Conservation (phyloP, 306 rosid species). For the Trifolium fragiferum region DNA sequence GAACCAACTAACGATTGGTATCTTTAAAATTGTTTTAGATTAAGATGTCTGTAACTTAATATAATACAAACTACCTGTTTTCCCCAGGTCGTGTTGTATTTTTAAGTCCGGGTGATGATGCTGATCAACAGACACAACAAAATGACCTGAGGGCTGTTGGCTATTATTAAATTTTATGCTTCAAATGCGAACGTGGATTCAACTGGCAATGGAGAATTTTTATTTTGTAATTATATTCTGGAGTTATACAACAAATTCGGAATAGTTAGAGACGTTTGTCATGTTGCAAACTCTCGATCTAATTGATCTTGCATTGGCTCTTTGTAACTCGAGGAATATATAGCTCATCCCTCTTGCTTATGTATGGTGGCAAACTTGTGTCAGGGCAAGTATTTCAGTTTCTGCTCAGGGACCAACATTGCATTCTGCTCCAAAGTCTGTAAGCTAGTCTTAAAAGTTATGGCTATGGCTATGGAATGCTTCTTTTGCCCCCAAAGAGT, state of each 20-base stretch:
- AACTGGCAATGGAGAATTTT: neutral
- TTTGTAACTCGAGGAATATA: constrained; percentile 5
- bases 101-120: constrained; percentile 60
- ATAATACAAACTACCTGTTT: constrained; percentile 13
- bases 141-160: constrained; percentile 60
- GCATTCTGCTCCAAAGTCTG: neutral
- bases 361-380: constrained; percentile 31
- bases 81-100: constrained; percentile 80
- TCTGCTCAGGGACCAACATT: no score
- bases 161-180: constrained; percentile 54
- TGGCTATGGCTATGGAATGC: neutral
- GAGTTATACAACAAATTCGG: constrained; percentile 11
- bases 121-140: constrained; percentile 42
- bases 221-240: constrained; percentile 37
- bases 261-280: constrained; percentile 21
- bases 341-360: constrained; percentile 7
- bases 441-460: neutral
- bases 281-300: constrained; percentile 8
- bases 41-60: neutral
- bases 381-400: constrained; percentile 16
- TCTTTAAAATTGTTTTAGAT: constrained; percentile 35
- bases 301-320: constrained; percentile 1
- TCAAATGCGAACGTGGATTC: constrained; percentile 10
- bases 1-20: no score
- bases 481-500: neutral